These are phyloP conservation scores for Falciphora oryzae DNA, from an alignment of 2,329 filamentous ascomycete genomes.

Conservation along the genomic window DNA sequence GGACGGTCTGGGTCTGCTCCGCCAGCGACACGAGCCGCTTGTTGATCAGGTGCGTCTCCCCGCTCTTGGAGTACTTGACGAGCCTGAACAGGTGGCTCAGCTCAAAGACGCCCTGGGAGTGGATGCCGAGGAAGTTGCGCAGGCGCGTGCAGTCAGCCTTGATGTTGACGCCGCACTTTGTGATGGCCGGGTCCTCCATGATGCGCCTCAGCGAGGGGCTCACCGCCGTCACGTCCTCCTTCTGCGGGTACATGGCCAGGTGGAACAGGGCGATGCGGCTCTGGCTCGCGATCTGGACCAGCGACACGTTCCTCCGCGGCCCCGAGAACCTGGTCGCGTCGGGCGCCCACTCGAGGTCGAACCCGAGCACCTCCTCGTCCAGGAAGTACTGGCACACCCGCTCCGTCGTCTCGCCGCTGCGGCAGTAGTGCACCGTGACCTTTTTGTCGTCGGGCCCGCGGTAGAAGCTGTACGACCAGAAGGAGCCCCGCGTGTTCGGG, in stretches of 20 bases:
- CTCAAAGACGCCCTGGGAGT: conserved; percentile 66
- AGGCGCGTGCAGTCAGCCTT: conserved; percentile 65
- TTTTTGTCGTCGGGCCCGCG: conserved; percentile 45
- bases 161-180: conserved; percentile 74
- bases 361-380: conserved; percentile 67
- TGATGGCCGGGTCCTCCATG: conserved; percentile 63
- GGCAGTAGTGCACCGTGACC: conserved; percentile 74
- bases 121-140: conserved; percentile 57
- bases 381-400: conserved; percentile 60
- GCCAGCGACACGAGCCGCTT: conserved; percentile 61
- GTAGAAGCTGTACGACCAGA: conserved; percentile 67
- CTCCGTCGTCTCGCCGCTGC: conserved; percentile 60
- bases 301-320: conserved; percentile 64
- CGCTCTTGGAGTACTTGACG: conserved; percentile 56
- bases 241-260: conserved; percentile 54
- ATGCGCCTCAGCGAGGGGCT: conserved; percentile 64
- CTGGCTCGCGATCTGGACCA: conserved; percentile 77
- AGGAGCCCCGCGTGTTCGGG: conserved; percentile 43
- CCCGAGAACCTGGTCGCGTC: conserved; percentile 39
- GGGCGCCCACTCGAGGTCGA: conserved; percentile 81
- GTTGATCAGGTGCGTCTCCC: conserved; percentile 53
- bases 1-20: conserved; percentile 61
- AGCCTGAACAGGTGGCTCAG: conserved; percentile 77
- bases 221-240: conserved; percentile 56
- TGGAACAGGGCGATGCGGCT: conserved; percentile 78